Conservation (phyloP, 176 grass and related monocot genomes). For the Ampelocalamus luodianensis region DNA sequence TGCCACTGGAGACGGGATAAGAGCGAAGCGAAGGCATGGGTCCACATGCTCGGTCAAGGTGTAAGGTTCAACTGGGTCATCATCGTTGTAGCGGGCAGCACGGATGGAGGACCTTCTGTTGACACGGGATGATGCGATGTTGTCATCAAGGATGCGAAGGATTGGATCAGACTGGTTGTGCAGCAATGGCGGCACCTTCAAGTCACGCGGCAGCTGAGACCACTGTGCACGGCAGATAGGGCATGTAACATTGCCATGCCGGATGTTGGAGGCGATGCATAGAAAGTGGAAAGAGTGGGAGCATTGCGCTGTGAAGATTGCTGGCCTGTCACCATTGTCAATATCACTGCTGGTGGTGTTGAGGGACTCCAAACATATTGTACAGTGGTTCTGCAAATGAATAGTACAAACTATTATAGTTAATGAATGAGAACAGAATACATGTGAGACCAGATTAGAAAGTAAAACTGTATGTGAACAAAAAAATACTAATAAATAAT, state of each 20-base stretch:
- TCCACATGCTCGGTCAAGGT: constrained; percentile 47
- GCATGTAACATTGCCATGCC: constrained; percentile 83
- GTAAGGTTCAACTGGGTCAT: constrained; percentile 78
- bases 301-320: constrained; percentile 81
- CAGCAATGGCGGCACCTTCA: constrained; percentile 64
- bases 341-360: constrained; percentile 25
- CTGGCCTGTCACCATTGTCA: constrained; percentile 36
- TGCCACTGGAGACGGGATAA: constrained; percentile 53
- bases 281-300: constrained; percentile 83
- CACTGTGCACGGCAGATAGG: constrained; percentile 93
- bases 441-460: neutral
- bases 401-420: neutral
- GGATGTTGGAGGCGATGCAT: constrained; percentile 92
- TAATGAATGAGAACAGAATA: constrained; percentile 3
- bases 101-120: constrained; percentile 80
- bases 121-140: constrained; percentile 82
- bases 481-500: constrained; percentile 17
- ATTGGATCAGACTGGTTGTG: constrained; percentile 74
- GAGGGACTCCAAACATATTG: constrained; percentile 91
- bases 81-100: constrained; percentile 78
- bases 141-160: constrained; percentile 94
- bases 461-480: neutral
- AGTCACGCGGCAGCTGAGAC: constrained; percentile 80
- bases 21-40: constrained; percentile 63
- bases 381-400: constrained; percentile 73